Evolutionary conservation across 306 rosid species (phyloP).

Genomic region (Rosa lucieae): DNA sequence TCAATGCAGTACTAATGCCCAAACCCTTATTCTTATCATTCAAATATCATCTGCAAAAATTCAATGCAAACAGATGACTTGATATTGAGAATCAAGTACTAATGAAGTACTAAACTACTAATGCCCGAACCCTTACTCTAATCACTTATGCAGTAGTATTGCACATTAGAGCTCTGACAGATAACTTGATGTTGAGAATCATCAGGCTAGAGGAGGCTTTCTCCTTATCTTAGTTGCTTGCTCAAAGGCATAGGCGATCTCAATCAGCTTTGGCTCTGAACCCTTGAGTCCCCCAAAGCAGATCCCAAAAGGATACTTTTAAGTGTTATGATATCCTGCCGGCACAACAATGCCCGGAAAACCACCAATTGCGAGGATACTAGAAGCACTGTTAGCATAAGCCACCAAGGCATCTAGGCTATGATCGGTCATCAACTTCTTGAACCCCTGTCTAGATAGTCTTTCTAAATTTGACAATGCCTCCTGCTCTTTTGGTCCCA

Average conservation of each 20-base stretch:
- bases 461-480: constrained; percentile 24
- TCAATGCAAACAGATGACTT: no score
- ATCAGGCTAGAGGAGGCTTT: constrained; percentile 19
- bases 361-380: constrained; percentile 45
- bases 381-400: constrained; percentile 23
- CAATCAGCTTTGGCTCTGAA: constrained; percentile 40
- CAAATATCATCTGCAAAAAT: no score
- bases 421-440: constrained; percentile 36
- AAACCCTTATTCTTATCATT: no score
- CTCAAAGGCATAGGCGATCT: constrained; percentile 46
- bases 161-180: no score
- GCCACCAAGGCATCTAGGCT: constrained; percentile 44
- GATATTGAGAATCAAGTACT: no score
- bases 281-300: constrained; percentile 45
- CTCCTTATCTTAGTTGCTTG: constrained; percentile 34
- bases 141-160: no score
- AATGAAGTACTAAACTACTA: no score
- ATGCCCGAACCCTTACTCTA: no score
- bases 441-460: constrained; percentile 37
- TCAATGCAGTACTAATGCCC: no score
- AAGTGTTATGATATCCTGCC: constrained; percentile 34
- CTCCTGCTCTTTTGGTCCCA: constrained; percentile 24
- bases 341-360: constrained; percentile 44
- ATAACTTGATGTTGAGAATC: no score
- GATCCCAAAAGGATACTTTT: constrained; percentile 39